Base-by-base conservation (phyloP, 805 yeast genomes). In the Saccharomycopsis sp. region DNA sequence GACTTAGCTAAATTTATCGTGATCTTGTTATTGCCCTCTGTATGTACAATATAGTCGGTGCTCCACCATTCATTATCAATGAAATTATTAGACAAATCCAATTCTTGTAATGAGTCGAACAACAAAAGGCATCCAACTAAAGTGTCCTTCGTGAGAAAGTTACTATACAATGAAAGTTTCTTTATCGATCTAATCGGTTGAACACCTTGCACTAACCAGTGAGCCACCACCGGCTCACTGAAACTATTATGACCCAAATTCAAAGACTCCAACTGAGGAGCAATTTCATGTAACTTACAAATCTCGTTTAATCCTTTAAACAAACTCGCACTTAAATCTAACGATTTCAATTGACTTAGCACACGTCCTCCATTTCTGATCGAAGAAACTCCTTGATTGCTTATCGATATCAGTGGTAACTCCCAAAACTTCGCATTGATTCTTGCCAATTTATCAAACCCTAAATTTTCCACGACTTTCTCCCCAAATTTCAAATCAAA, bases 251-350 rank as follows among this genome's bases (percentile, higher is more conserved):
- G 53, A 2, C 62, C 44, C 4, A 65, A 19, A 33, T 56, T 55
- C 31, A 67, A 32, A 2, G 58, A 56, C 19, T 54, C 47, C 4
- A 86, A 50, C 0, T 49, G 46, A 0, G 70, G 66, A 52, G 43
- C 0, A 72, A 31, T 8, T 20, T 8, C 8, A 14, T 20, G 47
- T 11, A 81, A 58, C 1, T 54, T 50, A 41, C 67, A 54, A 0
- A 82, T 55, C 1, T 59, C 62, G 0, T 55, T 44, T 47, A 79
- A 55, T 42, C 67, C 61, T 17, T 56, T 55, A 33, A 85, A 59
- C 39, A 83, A 59, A 56, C 85, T 82, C 56, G 62, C 74, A 9
- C 86, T 71, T 40, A 87, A 52, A 59, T 83, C 85, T 32, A 87
- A 62, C 19, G 60, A 62, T 27, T 36, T 44, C 40, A 68, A 56